Base-by-base conservation (phyloP, 1,139 yeast species). In the Pichia sp. region DNA sequence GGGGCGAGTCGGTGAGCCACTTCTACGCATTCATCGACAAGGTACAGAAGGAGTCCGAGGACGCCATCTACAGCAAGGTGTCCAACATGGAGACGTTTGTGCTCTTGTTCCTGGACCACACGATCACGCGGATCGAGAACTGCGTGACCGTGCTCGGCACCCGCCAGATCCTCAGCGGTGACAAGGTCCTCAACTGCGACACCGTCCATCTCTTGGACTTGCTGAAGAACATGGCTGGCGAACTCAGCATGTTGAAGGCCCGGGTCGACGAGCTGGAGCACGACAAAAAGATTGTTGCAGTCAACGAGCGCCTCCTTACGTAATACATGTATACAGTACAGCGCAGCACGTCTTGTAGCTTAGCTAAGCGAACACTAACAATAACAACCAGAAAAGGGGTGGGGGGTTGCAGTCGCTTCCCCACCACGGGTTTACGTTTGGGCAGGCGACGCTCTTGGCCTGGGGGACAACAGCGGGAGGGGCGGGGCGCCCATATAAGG, bases 71-170 rank as follows among this genome's bases (percentile, higher is more conserved):
- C 16, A 27, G 34, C 2, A 61, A 59, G 33, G 42, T 63, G 27
- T 43, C 56, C 1, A 53, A 51, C 40, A 55, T 61, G 12, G 75
- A 75, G 50, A 61, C 66, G 48, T 78, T 75, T 49, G 63, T 71
- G 54, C 59, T 81, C 38, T 71, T 77, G n/a, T 74, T 84, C 53
- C 72, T 85, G 60, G 85, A 83, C 57, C 87, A 83, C 63, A 69
- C 83, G 31, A 80, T 84, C 31, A 82, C 88, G 0, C 73, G 91
- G 63, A 76, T 85, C 52, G 91, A 85, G 64, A 80, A 78, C 57
- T 75, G 81, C 64, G 78, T 75, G 3, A 59, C 66, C 0, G 58
- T 64, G 29, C 48, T 71, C 14, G 54, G 60, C 4, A 31, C 69
- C 20, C 61, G 72, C 50, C 64, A 64, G 42, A 50, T 55, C 10